These are phyloP conservation scores for Paraconiothyrium brasiliense DNA, from an alignment of 2,329 filamentous ascomycete genomes.

Conservation along the genomic window DNA sequence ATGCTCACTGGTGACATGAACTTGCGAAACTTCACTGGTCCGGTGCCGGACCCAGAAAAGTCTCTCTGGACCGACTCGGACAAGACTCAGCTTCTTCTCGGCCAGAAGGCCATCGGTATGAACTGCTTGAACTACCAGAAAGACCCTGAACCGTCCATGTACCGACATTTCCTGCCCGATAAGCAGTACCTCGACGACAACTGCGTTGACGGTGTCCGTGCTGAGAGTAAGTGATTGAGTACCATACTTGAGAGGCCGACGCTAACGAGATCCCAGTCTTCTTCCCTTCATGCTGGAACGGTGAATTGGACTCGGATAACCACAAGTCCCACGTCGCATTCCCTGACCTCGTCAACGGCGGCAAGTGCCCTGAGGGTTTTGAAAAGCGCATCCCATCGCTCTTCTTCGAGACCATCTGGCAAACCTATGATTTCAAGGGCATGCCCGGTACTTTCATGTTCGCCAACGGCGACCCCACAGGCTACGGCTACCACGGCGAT, in stretches of 20 bases:
- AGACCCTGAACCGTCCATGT: conserved; percentile 75
- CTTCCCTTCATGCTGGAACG: conserved; percentile 81
- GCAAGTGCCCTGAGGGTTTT: conserved; percentile 64
- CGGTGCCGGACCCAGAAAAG: conserved; percentile 73
- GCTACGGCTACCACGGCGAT: conserved; percentile 76
- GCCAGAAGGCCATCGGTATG: conserved; percentile 87
- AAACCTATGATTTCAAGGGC: conserved; percentile 61
- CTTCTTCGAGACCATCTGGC: conserved; percentile 69
- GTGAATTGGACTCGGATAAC: conserved; percentile 64
- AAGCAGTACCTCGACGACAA: conserved; percentile 82
- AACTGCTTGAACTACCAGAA: conserved; percentile 88
- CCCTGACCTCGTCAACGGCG: conserved; percentile 63
- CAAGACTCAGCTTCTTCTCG: conserved; percentile 74
- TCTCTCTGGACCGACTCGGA: conserved; percentile 73
- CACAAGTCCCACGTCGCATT: conserved; percentile 73
- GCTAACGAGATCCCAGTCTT: conserved; percentile 42
- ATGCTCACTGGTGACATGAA: conserved; percentile 74
- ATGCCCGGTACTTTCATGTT: conserved; percentile 69
- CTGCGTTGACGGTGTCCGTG: conserved; percentile 80
- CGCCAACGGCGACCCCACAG: conserved; percentile 76
- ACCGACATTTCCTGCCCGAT: conserved; percentile 82
- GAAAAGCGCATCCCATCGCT: conserved; percentile 66
- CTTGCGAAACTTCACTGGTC: conserved; percentile 62
- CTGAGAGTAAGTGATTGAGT: conserved; percentile 55
- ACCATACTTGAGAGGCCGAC: neutral